phyloP scores from a whole-genome alignment of 139 green algal genomes.

The Desmodesmus armatus region DNA sequence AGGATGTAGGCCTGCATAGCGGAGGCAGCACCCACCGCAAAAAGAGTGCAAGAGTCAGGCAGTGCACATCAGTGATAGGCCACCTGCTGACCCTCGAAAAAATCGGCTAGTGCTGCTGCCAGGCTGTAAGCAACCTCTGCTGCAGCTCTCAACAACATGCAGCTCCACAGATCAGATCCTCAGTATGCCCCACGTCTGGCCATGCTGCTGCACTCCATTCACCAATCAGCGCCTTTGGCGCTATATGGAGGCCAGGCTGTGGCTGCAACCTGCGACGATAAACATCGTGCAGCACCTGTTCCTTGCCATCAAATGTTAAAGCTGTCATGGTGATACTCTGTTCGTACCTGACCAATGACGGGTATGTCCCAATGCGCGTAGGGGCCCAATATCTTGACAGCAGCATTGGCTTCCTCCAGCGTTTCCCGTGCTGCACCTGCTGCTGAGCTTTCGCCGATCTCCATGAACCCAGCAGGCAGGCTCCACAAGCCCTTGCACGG shows the following conservation, averaged over 20 bases:
- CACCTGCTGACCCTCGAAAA: too few species aligned
- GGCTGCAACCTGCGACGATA: too few species aligned
- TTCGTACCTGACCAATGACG: conserved; percentile 72
- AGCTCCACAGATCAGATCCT: neutral
- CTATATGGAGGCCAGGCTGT: too few species aligned
- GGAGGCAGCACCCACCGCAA: too few species aligned
- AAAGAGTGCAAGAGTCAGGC: too few species aligned
- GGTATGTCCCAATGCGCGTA: conserved; percentile 82
- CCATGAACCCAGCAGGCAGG: conserved; percentile 89
- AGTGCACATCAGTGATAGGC: too few species aligned
- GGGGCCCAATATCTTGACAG: conserved; percentile 25
- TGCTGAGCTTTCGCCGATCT: conserved; percentile 68
- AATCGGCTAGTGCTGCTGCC: neutral
- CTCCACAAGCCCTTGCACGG: conserved; percentile 92
- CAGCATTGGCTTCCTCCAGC: conserved; percentile 75
- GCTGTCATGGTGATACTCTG: too few species aligned
- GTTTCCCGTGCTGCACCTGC: conserved; percentile 80
- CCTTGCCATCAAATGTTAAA: too few species aligned
- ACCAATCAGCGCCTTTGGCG: too few species aligned
- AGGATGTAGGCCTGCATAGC: conserved; percentile 79
- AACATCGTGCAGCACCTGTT: too few species aligned
- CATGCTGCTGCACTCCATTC: too few species aligned
- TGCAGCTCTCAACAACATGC: neutral
- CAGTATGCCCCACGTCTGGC: too few species aligned
- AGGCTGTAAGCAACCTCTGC: neutral